phyloP scores from a whole-genome alignment of 257 asterid genomes.

The Phtheirospermum japonicum region DNA sequence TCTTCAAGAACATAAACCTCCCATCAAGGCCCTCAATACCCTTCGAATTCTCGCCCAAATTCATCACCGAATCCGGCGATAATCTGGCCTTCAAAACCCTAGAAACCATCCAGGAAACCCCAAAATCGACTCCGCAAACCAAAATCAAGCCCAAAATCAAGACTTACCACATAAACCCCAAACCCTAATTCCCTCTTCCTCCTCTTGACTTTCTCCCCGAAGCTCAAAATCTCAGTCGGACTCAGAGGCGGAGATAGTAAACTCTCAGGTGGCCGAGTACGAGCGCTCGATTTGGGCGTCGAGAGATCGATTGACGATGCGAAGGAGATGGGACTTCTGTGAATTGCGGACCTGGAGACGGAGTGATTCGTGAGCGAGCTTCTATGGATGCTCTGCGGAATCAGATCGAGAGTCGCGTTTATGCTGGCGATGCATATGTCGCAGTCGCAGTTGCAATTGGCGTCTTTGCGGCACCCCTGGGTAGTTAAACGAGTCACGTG shows the following conservation, averaged over 20 bases:
- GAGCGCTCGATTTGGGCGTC: constrained; percentile 41
- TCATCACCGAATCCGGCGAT: no score
- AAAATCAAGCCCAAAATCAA: constrained; percentile 43
- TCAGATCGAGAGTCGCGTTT: constrained; percentile 81
- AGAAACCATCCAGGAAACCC: constrained; percentile 43
- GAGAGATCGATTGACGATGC: constrained; percentile 33
- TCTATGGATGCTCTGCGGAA: constrained; percentile 43
- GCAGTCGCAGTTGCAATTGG: constrained; percentile 78
- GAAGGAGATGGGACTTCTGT: constrained; percentile 54
- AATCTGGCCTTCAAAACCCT: no score
- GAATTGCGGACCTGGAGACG: constrained; percentile 36
- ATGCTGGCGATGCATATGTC: constrained; percentile 79
- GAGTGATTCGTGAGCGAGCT: constrained; percentile 51
- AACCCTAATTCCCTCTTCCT: constrained; percentile 35
- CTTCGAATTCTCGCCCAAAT: no score
- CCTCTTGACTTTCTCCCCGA: constrained; percentile 34
- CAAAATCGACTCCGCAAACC: constrained; percentile 45
- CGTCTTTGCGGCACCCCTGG: constrained; percentile 83
- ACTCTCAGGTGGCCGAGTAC: not conserved
- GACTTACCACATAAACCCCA: constrained; percentile 33
- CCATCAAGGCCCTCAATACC: no score
- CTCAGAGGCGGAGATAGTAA: constrained; percentile 32
- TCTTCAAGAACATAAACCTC: constrained; percentile 50
- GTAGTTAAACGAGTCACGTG: constrained; percentile 55
- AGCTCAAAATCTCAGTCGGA: constrained; percentile 29